Base-by-base conservation (phyloP, 441 rosid species). In the Bruguiera hainesii region DNA sequence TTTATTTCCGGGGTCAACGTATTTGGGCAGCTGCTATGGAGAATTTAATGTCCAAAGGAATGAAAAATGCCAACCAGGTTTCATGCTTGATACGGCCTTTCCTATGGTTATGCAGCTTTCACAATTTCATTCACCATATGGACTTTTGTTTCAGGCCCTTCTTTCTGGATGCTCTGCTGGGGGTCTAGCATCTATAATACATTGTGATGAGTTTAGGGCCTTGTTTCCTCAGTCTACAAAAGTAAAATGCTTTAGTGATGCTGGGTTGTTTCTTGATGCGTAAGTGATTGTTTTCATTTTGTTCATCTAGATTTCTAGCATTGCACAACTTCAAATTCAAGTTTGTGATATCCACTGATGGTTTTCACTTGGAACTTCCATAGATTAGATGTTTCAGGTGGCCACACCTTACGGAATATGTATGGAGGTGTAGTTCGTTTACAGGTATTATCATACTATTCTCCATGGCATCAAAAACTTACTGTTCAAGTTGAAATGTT, bases 141-240 rank as follows among this genome's bases (percentile, higher is more conserved):
- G 37, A 58, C 35, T 66, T 2, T 8, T 42, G 49, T 60, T 68
- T 50, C 81, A 93, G 98, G 91, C 84, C 66, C 89, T 95, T 76
- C 96, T 95, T 56, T 88, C 81, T 5, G 98, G 99, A 10, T 91
- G 99, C 81, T 95, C 97, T 46, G 86, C 99, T 50, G 98, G 99
- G 28, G 99, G 96, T 62, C 77, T 95, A 62, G 90, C 99, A 51
- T 67, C 94, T 56, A 87, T 94, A 68, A 62, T 94, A 52, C 90
- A 86, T 64, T 91, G 98, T 57, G 98, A 94, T 57, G 86, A 88
- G 77, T 90, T 91, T 69, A 77, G 76, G 73, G 75, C 73, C 61
- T 71, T 88, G 72, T 87, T 90, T 77, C 89, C 90, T 25, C 53
- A 66, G 56, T 71, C 81, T 39, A 84, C 93, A 8, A 82, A 57